Evolutionary conservation across 176 grass and related monocot species (phyloP), one percentile per base, ranked within the genome.

Genomic region (Tillandsia leiboldiana): DNA sequence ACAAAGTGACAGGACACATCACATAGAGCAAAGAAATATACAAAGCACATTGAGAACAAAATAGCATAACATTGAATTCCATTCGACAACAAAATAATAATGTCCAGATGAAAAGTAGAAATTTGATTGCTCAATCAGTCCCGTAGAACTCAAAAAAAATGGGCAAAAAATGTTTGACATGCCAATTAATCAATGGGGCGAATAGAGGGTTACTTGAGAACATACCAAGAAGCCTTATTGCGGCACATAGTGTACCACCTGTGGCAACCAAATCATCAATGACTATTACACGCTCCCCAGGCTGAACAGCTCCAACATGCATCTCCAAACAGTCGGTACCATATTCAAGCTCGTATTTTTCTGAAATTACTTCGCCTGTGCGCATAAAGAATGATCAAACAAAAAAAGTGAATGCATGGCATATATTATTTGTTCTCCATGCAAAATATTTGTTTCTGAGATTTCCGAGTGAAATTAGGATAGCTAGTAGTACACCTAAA

Each of bases 301-400:
- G 65, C 61, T 87, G 75, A 66, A 85, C 64, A 74, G 84, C 86
- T 65, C 88, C 93, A 73, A 90, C 74, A 77, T 97, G 93, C 89
- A 97, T 90, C 72, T 97, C 93, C 76, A 97, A 77, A 82, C 89
- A 92, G 72, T 97, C 93, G 22, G 76, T 92, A 7, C 93, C 93
- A 29, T 97, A 97, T 71, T 97, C 93, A 10, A 97, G 86, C 13
- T 69, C 84, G 49, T 97, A 97, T 27, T 63, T 80, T 69, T 97
- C 93, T 65, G 86, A 92, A 79, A 97, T 87, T 49, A 97, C 93
- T 74, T 90, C 93, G 69, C 89, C 93, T 97, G 54, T 2, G 51
- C 0, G 14, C 15, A 20, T 61, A 61, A 23, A 2, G 56, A 59
- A 61, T n/a, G 33, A 18, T 3, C 12, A 18, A 29, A 67, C 65